Evolutionary conservation across 176 grass and related monocot species (phyloP).

Genomic region (Bolboschoenus planiculmis): DNA sequence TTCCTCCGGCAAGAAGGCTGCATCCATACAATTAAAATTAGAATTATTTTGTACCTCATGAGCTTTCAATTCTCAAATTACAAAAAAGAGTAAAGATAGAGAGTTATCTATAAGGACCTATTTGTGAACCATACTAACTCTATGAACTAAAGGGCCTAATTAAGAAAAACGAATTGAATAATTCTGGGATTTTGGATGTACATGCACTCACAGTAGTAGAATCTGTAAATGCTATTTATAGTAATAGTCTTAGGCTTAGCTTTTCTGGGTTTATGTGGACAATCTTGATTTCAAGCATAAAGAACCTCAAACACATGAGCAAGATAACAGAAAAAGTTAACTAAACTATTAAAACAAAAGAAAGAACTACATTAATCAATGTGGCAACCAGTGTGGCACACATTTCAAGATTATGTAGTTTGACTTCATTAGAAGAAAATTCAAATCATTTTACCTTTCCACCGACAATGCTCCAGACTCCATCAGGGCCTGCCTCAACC

Average conservation of each 20-base stretch:
- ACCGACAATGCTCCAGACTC: constrained; percentile 89
- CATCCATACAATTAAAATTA: constrained; percentile 18
- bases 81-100: background rate
- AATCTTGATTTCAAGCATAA: background rate
- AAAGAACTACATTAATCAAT: background rate
- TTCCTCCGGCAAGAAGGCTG: constrained; percentile 93
- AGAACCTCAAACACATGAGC: background rate
- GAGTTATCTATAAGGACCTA: background rate
- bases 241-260: background rate
- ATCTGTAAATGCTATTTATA: background rate
- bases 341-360: background rate
- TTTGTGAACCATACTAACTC: background rate
- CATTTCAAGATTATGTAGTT: background rate
- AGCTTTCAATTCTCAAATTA: background rate
- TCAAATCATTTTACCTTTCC: constrained; percentile 62
- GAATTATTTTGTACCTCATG: background rate
- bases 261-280: background rate
- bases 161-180: background rate
- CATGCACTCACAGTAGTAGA: background rate
- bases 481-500: constrained; percentile 69
- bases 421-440: background rate
- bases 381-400: background rate
- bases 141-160: background rate
- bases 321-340: background rate
- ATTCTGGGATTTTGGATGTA: background rate